Base-by-base conservation (phyloP, 352 stramenopile species). In the Globisporangium spinosum region DNA sequence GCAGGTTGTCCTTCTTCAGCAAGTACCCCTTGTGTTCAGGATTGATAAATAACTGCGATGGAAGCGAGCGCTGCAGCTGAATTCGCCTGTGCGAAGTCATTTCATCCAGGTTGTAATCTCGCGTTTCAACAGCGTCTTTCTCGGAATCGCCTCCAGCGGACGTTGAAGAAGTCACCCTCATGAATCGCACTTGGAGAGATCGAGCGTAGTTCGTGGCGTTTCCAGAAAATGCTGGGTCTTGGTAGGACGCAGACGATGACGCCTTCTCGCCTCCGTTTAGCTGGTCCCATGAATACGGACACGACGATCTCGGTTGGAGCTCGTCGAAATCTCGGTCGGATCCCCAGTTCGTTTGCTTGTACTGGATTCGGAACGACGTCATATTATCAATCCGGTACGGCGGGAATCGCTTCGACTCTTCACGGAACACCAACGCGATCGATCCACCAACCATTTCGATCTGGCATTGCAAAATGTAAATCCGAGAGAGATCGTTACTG, bases 321-420 rank as follows among this genome's bases (percentile, higher is more conserved):
- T 94, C 82, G 54, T 97, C 90, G 47, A 87, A 96, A 62, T 89
- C 77, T 25, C 79, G 84, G 22, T 89, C 81, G 7, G 77, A 74
- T 23, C 83, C 81, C 89, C 89, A 96, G 45, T 81, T 83, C 23
- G 77, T 77, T 68, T 97, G 89, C 62, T 91, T 92, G 73, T 87
- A 96, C 62, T 91, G 80, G 56, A 97, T 93, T 40, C 87, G 83
- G 70, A 94, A 95, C 20, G 88, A 95, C 25, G 89, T 96, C 80
- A 94, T 93, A 75, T 97, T 97, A 68, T 97, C 89, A 58, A 97
- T 96, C 58, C 90, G 82, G 68, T 97, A 97, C 15, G 89, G 90
- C 23, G 88, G 90, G 60, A 94, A 97, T 3, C 87, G 83, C 49
- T 79, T 88, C 20, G 85, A 96, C 70, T 96, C 89, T 75, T 93